Percentiles rank a stretch among this genome's conserved stretches.
Conservation (phyloP, 2,329 filamentous ascomycete species). For the Byssoonygena ceratinophila region DNA sequence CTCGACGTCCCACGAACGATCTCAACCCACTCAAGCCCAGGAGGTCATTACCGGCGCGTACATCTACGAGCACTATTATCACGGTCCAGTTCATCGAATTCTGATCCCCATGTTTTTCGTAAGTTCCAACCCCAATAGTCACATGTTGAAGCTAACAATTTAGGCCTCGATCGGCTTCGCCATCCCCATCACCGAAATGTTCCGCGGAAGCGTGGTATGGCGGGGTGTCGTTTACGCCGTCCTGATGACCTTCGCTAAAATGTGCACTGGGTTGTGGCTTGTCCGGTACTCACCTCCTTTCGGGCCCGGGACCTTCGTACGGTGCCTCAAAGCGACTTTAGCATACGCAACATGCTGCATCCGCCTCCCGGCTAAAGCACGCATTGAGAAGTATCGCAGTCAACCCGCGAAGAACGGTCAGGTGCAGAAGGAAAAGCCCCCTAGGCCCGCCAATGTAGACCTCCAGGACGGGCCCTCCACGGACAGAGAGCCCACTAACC, state of each 20-base stretch:
- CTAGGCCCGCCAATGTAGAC: no score
- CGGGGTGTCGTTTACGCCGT: slow-evolving; percentile 60
- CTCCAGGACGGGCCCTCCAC: no score
- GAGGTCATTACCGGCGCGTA: no score
- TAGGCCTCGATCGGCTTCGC: slow-evolving; percentile 55
- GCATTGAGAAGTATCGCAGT: no score
- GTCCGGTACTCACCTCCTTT: neutral
- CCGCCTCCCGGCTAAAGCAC: no score
- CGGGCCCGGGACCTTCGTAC: no score
- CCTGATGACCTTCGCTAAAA: slow-evolving; percentile 57
- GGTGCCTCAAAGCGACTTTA: neutral
- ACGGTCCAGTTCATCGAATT: neutral
- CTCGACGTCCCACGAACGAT: no score
- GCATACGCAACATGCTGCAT: neutral
- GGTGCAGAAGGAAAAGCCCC: no score
- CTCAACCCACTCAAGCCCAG: no score
- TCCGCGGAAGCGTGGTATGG: slow-evolving; percentile 55
- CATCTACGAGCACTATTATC: neutral
- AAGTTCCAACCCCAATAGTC: neutral
- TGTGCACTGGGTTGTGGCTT: slow-evolving; percentile 49
- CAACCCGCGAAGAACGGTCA: no score
- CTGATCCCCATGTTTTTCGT: neutral
- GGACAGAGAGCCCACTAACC: no score
- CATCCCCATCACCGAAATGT: slow-evolving; percentile 63
- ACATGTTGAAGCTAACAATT: neutral